These are phyloP conservation scores for Plenodomus lindquistii DNA, from an alignment of 2,329 filamentous ascomycete species.

Conservation along the genomic window DNA sequence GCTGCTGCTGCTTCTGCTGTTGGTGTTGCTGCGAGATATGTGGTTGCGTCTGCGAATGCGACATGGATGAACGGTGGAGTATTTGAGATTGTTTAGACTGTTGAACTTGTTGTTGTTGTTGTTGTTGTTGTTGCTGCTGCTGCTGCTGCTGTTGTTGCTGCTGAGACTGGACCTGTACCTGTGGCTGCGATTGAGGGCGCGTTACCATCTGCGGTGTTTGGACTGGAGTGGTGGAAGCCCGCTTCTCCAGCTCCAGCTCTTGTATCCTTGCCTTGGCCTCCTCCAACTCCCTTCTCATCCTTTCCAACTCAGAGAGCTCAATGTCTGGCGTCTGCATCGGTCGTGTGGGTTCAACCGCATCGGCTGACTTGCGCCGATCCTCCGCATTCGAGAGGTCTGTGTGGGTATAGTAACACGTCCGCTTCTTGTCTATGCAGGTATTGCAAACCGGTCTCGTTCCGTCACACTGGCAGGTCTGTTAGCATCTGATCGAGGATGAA, in stretches of 20 bases:
- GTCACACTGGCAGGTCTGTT: constrained; percentile 36
- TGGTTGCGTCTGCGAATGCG: constrained; percentile 13
- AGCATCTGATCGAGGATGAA: constrained; percentile 2
- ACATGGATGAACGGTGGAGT: constrained; percentile 12
- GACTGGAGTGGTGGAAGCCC: constrained; percentile 29
- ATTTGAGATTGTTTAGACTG: constrained; percentile 5
- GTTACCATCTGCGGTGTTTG: constrained; percentile 27
- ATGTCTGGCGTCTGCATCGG: constrained; percentile 21
- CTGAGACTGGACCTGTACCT: constrained; percentile 13
- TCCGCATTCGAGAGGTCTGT: constrained; percentile 18
- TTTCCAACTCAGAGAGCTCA: constrained; percentile 37
- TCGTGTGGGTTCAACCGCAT: constrained; percentile 15
- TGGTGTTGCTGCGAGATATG: not conserved
- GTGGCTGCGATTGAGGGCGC: constrained; percentile 21
- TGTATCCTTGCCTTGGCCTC: constrained; percentile 43
- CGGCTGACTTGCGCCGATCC: constrained; percentile 19
- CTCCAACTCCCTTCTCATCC: constrained; percentile 41
- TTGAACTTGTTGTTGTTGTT: constrained; percentile 14
- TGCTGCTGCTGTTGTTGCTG: constrained; percentile 10
- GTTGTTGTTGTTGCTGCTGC: constrained; percentile 11
- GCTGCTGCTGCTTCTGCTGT: not conserved
- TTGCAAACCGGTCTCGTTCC: constrained; percentile 38
- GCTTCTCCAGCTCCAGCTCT: constrained; percentile 38
- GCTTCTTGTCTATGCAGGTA: constrained; percentile 41
- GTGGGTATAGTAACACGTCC: constrained; percentile 37